Conservation (phyloP, 208 protist genomes). For the Leishmania mexicana region DNA sequence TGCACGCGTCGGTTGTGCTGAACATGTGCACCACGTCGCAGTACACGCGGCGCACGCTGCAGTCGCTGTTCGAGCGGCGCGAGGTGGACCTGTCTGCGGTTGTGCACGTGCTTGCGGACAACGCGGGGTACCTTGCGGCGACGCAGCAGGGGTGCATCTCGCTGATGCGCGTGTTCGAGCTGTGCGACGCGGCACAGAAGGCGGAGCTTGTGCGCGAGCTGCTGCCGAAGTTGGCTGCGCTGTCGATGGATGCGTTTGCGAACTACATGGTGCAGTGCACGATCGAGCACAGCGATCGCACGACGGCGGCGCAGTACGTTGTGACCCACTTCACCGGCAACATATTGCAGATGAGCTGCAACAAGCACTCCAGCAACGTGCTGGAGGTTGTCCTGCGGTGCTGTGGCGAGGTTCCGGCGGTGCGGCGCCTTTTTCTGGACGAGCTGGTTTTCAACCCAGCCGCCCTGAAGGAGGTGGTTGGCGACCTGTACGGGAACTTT, state of each 20-base stretch:
- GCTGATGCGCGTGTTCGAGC: conserved; percentile 86
- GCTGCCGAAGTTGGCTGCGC: conserved; percentile 62
- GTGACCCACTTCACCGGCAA: conserved; percentile 56
- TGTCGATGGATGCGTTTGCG: conserved; percentile 81
- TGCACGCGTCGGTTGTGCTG: conserved; percentile 74
- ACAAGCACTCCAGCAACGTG: conserved; percentile 76
- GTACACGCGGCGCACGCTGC: conserved; percentile 77
- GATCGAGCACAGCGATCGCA: conserved; percentile 70
- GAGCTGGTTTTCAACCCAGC: conserved; percentile 85
- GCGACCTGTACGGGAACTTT: conserved; percentile 88
- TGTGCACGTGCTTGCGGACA: conserved; percentile 61
- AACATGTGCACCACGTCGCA: conserved; percentile 83
- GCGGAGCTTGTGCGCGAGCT: conserved; percentile 57
- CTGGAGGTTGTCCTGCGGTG: conserved; percentile 79
- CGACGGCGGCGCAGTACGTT: conserved; percentile 63
- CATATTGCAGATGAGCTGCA: conserved; percentile 74
- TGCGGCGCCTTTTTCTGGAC: conserved; percentile 71
- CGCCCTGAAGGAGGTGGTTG: conserved; percentile 73
- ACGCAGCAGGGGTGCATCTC: conserved; percentile 90
- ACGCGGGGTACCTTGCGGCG: conserved; percentile 79
- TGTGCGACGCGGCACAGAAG: conserved; percentile 60
- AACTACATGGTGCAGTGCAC: conserved; percentile 93
- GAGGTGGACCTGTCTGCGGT: conserved; percentile 62
- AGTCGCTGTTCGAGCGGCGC: conserved; percentile 75
- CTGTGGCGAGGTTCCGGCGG: conserved; percentile 64